Base-by-base conservation (phyloP, 2,329 filamentous ascomycete species). In the Alternaria triticina region DNA sequence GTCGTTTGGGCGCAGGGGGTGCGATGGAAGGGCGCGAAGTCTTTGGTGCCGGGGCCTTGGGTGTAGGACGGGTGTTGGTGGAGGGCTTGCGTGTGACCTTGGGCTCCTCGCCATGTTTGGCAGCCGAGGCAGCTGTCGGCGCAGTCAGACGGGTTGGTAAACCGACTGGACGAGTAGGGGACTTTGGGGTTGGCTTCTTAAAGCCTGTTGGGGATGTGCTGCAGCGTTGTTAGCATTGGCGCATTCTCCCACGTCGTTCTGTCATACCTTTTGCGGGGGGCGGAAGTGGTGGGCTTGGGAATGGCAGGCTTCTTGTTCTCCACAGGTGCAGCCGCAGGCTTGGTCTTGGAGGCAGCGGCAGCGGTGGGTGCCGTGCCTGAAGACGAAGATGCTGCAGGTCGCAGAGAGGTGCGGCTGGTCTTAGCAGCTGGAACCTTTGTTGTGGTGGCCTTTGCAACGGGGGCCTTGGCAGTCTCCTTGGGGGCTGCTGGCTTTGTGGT, bases 81-180 rank as follows among this genome's bases (percentile, higher is more conserved):
- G 82, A 59, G 76, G 78, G 70, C 56, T 77, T 76, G 47, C 74
- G 74, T 9, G 65, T 82, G 15, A 82, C 76, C 11, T 85, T 84
- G 45, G 66, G 65, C 62, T 75, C 65, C 61, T 75, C 67, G 52
- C 77, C 75, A 54, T 85, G 83, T 78, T 90, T 92, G 13, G 88
- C 89, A 15, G 86, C 87, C 1, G 88, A 93, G 1, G 91, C 85
- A 23, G 90, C 87, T 4, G 91, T 94, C 30, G 89, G 90, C 6
- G 90, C 89, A 23, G 85, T 90, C 28, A 93, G 82, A 61, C 90
- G 89, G 10, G 90, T 83, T 9, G 91, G 89, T 1, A 93, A 82
- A 60, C 87, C 87, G 55, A 89, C 83, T 10, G 90, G 90, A 59
- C 88, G 87, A 2, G 91, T 93, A 3, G 89, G 89, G 11, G 91